A percentile compares a stretch with the other conserved stretches of the same genome.
These are phyloP conservation scores for Paraphysoderma sedebokerense DNA, from an alignment of 371 early-diverging fungal species.

Conservation along the genomic window DNA sequence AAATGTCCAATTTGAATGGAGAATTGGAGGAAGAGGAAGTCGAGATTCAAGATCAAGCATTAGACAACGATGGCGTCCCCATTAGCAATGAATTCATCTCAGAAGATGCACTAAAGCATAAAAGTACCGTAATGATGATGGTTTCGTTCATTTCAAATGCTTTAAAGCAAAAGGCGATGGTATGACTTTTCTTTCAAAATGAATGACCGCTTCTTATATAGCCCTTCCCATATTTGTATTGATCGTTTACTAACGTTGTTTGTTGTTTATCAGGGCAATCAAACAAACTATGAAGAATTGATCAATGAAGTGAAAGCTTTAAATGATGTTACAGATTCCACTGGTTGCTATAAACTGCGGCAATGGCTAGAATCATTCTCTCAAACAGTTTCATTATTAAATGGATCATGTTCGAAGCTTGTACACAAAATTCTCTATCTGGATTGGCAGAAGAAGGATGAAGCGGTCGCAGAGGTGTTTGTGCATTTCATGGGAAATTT, in stretches of 20 bases:
- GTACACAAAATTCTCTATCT: constrained; percentile 50
- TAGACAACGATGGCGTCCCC: no score
- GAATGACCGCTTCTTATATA: neutral
- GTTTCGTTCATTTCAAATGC: constrained; percentile 12
- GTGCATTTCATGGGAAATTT: constrained; percentile 56
- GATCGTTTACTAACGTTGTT: constrained; percentile 5
- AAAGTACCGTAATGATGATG: no score
- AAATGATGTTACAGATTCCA: neutral
- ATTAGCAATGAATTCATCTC: no score
- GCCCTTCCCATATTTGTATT: neutral
- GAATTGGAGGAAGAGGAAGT: no score
- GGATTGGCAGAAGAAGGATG: constrained; percentile 46
- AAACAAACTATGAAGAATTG: constrained; percentile 26
- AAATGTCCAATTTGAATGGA: no score
- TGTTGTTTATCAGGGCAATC: constrained; percentile 22
- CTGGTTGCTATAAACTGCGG: neutral
- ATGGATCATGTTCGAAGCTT: constrained; percentile 30
- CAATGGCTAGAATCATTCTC: constrained; percentile 20
- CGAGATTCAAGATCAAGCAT: no score
- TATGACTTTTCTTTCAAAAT: constrained; percentile 1
- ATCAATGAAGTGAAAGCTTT: constrained; percentile 5
- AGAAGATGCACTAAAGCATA: no score
- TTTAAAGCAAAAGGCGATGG: constrained; percentile 11
- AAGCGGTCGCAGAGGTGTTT: constrained; percentile 41
- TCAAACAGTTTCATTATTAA: constrained; percentile 29